Conservation (phyloP, 345 rosid species). For the Anacardium occidentale region DNA sequence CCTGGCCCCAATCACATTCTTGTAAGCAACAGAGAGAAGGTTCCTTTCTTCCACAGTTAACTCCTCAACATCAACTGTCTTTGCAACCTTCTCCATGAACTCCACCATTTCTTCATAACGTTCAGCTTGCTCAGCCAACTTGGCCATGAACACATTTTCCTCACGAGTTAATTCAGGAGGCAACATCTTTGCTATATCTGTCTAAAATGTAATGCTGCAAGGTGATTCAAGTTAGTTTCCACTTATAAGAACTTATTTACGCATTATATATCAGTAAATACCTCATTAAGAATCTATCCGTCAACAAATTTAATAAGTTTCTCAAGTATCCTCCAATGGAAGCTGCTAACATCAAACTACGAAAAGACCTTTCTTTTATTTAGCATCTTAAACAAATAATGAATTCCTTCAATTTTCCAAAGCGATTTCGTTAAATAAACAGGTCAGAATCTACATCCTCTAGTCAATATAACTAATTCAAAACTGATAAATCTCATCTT, state of each 20-base stretch:
- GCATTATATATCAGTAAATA: too few species aligned
- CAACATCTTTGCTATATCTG: slow-evolving; percentile 48
- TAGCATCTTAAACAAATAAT: background rate
- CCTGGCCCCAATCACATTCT: too few species aligned
- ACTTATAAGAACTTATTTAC: background rate
- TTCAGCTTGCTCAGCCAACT: slow-evolving; percentile 94
- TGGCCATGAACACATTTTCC: slow-evolving; percentile 42
- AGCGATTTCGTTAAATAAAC: background rate
- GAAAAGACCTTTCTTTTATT: background rate
- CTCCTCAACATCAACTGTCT: slow-evolving; percentile 34
- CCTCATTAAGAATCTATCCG: too few species aligned
- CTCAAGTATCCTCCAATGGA: too few species aligned
- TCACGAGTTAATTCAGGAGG: slow-evolving; percentile 56
- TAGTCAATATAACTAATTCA: background rate
- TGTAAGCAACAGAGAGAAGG: too few species aligned
- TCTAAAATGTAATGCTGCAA: slow-evolving; percentile 25
- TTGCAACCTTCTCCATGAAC: slow-evolving; percentile 90
- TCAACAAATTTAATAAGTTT: too few species aligned
- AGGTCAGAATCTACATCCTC: background rate
- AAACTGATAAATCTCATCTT: background rate
- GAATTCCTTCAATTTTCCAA: background rate
- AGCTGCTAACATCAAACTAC: too few species aligned
- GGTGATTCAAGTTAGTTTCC: background rate
- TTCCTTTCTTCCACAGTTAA: too few species aligned
- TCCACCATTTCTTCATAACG: slow-evolving; percentile 96